Evolutionary conservation across 257 asterid species (phyloP), one percentile per base, ranked within the genome.

Genomic region (Leptodermis oblonga): DNA sequence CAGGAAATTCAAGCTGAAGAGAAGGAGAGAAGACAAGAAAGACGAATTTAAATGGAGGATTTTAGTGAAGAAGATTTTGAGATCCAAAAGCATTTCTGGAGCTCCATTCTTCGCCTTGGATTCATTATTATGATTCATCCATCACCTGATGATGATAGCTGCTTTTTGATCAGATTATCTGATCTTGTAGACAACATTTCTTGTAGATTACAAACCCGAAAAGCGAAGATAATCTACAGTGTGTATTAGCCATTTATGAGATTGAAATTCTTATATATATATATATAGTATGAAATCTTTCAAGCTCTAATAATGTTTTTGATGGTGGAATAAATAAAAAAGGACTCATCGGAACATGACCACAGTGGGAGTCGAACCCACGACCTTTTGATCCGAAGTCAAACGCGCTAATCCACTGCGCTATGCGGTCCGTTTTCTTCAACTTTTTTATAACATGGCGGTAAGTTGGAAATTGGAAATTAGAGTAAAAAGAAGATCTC

Each of bases 71-170:
- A 92, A 82, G 74, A 86, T 92, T 34, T 86, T 90, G 84, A 89
- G 98, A 72, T 87, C 98, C 67, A 92, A 79, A 80, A 90, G 95
- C 75, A 85, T 92, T 69, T 75, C 81, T 20, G 98, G 98, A 70
- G 94, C 85, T 12, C 96, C 96, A 34, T 85, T 74, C 78, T 90
- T 92, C 79, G 77, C 95, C 55, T 56, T 86, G 84, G 90, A 80
- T 66, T 76, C 87, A 31, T 36, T 73, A 45, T 83, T 71, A 73
- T 37, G 14, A 4, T 52, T 49, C n/a, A 5, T 25, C n/a, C n/a
- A 5, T n/a, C n/a, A n/a, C n/a, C n/a, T n/a, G n/a, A n/a, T n/a
- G n/a, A 26, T 49, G 30, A 23, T 3, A 9, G 45, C 26, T 45
- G 26, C 45, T 43, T 15, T 1, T 23, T 46, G 59, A 5, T 42